phyloP scores from a whole-genome alignment of 1,284 basidiomycete species.

The Cutaneotrichosporon dermatis region DNA sequence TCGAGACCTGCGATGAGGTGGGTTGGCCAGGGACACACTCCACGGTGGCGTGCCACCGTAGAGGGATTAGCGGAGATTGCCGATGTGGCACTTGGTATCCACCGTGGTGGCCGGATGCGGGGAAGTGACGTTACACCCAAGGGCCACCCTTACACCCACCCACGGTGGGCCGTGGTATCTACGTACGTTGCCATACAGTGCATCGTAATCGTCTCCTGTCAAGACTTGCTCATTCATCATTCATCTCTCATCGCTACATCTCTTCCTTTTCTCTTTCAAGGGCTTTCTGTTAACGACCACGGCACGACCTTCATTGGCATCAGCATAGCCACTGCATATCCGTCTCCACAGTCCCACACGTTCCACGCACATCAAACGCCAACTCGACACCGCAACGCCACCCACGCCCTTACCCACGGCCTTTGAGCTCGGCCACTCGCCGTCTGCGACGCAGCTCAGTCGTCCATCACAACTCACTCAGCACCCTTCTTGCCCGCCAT shows the following conservation, averaged over 20 bases:
- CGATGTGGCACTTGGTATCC: too few species aligned
- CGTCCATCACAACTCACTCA: not conserved
- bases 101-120: too few species aligned
- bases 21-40: too few species aligned
- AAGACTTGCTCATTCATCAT: not conserved
- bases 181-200: too few species aligned
- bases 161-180: too few species aligned
- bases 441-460: not conserved
- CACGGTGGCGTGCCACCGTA: too few species aligned
- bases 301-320: not conserved
- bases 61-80: too few species aligned
- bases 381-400: not conserved
- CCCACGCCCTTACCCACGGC: not conserved
- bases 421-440: not conserved
- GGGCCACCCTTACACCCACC: not conserved
- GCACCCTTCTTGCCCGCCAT: constrained; percentile 18
- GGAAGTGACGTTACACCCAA: not conserved
- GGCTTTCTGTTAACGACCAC: constrained; percentile 1
- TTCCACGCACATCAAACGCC: not conserved
- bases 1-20: too few species aligned
- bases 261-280: not conserved
- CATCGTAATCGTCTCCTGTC: not conserved
- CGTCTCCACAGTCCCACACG: not conserved
- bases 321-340: not conserved
- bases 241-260: not conserved